phyloP scores from a whole-genome alignment of 805 yeast species.

The Lipomyces anomalus region DNA sequence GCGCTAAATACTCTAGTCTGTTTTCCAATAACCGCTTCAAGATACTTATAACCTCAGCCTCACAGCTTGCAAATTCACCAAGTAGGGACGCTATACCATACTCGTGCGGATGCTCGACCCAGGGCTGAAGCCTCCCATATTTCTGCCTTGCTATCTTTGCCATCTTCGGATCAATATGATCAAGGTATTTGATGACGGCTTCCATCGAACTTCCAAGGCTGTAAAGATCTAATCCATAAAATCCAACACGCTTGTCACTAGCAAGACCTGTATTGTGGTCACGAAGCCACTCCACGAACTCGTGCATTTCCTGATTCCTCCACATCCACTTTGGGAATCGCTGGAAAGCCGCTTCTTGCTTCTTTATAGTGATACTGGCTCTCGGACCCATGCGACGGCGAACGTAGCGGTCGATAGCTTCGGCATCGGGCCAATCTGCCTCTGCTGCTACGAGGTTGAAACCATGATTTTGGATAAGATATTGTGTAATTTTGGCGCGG shows the following conservation, averaged over 20 bases:
- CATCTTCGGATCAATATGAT: background rate
- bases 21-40: background rate
- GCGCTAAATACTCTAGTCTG: constrained; percentile 3
- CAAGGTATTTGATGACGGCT: constrained; percentile 1
- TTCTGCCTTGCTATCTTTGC: constrained; percentile 2
- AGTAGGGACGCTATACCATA: constrained; percentile 1
- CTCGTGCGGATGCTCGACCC: background rate
- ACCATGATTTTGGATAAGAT: background rate
- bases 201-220: constrained; percentile 1
- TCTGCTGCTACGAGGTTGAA: constrained; percentile 1
- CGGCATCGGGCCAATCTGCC: constrained; percentile 5
- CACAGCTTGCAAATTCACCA: constrained; percentile 1
- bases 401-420: constrained; percentile 1
- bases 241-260: constrained; percentile 1
- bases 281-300: constrained; percentile 2
- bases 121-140: background rate
- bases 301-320: constrained; percentile 2
- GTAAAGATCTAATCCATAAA: constrained; percentile 4
- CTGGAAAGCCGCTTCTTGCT: constrained; percentile 3
- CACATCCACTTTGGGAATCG: constrained; percentile 1
- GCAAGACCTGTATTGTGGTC: background rate
- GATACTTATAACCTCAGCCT: background rate
- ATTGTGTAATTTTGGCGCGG: constrained; percentile 1
- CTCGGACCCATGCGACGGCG: too few species aligned
- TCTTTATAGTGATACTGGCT: too few species aligned